A percentile compares a stretch with the other conserved stretches of the same genome.
These are phyloP conservation scores for Sporodiniella umbellata DNA, from an alignment of 371 early-diverging fungal genomes.

Conservation along the genomic window DNA sequence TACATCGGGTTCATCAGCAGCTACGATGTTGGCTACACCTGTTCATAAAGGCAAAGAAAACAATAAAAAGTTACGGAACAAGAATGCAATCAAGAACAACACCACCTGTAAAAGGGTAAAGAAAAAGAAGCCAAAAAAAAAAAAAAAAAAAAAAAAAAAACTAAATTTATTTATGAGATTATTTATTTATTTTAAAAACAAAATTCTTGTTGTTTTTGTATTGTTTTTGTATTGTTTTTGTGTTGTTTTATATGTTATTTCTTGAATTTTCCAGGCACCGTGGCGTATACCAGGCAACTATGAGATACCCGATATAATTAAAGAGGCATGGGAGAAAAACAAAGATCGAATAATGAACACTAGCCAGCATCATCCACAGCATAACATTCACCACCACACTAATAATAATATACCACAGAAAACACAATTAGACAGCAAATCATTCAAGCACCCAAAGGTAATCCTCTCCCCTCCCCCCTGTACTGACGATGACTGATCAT, in stretches of 20 bases:
- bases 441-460: slow-evolving; percentile 10
- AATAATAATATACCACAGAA: slow-evolving; percentile 11
- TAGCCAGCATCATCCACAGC: too few relatives aligned
- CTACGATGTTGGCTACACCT: slow-evolving; percentile 18
- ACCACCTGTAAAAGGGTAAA: slow-evolving; percentile 6
- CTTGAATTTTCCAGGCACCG: slow-evolving; percentile 32
- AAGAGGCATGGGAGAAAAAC: slow-evolving; percentile 35
- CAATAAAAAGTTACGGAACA: slow-evolving; percentile 3
- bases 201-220: too few relatives aligned
- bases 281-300: slow-evolving; percentile 49
- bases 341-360: slow-evolving; percentile 10
- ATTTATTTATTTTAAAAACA: too few relatives aligned
- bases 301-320: slow-evolving; percentile 50
- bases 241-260: too few relatives aligned
- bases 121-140: too few relatives aligned
- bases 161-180: too few relatives aligned
- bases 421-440: slow-evolving; percentile 5
- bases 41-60: slow-evolving; percentile 8
- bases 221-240: too few relatives aligned
- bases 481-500: too few relatives aligned
- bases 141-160: too few relatives aligned
- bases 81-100: not conserved
- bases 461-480: too few relatives aligned
- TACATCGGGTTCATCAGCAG: slow-evolving; percentile 21
- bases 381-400: too few relatives aligned